Percentiles rank a stretch among this genome's conserved stretches.
phyloP scores from a whole-genome alignment of 352 stramenopile genomes.

The Phytophthora meadii region DNA sequence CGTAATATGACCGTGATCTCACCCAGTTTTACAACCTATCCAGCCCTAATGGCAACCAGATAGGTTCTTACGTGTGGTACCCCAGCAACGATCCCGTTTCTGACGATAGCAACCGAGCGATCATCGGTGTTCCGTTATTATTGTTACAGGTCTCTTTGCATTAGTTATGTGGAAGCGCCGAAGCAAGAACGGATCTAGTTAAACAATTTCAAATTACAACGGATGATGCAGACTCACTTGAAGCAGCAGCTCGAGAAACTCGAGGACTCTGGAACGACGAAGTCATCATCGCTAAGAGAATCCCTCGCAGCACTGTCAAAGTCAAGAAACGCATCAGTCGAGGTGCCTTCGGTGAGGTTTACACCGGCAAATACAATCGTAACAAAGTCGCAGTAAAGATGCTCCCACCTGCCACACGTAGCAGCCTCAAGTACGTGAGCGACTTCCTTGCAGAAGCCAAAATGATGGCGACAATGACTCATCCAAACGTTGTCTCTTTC shows the following conservation, averaged over 20 bases:
- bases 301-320: constrained; percentile 39
- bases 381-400: constrained; percentile 51
- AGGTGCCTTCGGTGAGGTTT: constrained; percentile 47
- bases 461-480: constrained; percentile 41
- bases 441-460: constrained; percentile 48
- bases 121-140: neutral
- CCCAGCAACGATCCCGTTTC: constrained; percentile 7
- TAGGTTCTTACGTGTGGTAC: constrained; percentile 6
- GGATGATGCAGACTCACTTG: neutral
- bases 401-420: neutral
- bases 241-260: neutral
- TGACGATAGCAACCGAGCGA: neutral
- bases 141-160: too few species aligned
- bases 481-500: constrained; percentile 60
- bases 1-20: too few species aligned
- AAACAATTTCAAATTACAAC: too few species aligned
- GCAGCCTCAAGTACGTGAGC: constrained; percentile 34
- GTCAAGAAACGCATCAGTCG: constrained; percentile 34
- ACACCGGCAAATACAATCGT: constrained; percentile 33
- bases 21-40: too few species aligned
- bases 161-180: too few species aligned
- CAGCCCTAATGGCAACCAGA: too few species aligned
- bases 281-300: constrained; percentile 20
- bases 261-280: constrained; percentile 22
- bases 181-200: too few species aligned